Evolutionary conservation across 306 rosid species (phyloP), one percentile per base, ranked within the genome.

Genomic region (Vigna nakashimae): DNA sequence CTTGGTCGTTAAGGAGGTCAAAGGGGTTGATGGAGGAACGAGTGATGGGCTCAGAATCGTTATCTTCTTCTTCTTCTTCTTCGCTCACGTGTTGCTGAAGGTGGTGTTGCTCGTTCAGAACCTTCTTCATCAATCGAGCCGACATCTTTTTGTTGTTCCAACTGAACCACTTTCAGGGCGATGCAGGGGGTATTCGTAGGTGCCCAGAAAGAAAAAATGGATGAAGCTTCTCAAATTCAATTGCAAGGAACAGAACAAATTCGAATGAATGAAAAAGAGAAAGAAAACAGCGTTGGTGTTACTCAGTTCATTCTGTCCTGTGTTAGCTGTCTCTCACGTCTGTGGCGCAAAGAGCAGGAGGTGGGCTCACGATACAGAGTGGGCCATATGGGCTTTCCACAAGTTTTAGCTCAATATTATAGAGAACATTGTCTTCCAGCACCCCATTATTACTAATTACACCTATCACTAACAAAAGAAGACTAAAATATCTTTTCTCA

Each of bases 1-100:
- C 92, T 0, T 76, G 81, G 22, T 83, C 89, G 72, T 85, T 83
- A 72, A 95, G 97, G 16, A 91, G 93, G 84, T 89, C 93, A 43
- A 95, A 92, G 22, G 93, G 98, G 86, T 95, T 92, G 81, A 91
- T 38, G 24, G 88, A 81, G 74, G 97, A 36, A 64, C 81, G 87
- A 42, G 81, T 52, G 8, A 73, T 81, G 4, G 20, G 67, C 22
- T 32, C 67, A 60, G 89, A 79, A 24, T 69, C 71, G n/a, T 78
- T 73, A 53, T 73, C 84, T 53, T 80, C 82, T 15, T 64, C 55
- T 15, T 64, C 55, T 4, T 49, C 65, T 10, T 64, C 90, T 12
- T 79, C 84, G 42, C 78, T 83, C 42, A 77, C 68, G 24, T 83
- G 71, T 17, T 56, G 81, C 12, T 80, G 68, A 63, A 68, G 75